Conservation (phyloP, 306 rosid species). For the Cotoneaster glaucophyllus region DNA sequence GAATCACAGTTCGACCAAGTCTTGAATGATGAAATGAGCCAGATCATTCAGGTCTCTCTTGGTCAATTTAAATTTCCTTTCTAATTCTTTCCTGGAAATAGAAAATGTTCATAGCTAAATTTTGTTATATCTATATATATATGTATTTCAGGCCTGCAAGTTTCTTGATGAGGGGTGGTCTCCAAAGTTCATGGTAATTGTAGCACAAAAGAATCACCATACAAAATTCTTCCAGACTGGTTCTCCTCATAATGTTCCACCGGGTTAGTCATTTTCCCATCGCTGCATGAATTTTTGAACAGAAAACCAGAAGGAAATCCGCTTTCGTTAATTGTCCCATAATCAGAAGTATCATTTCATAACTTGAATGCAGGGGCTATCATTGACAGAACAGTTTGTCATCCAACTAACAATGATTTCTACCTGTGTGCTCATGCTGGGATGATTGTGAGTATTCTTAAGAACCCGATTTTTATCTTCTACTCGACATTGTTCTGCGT, state of each 20-base stretch:
- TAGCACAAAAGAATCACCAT: conserved; percentile 84
- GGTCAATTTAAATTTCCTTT: not conserved
- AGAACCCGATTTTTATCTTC: not conserved
- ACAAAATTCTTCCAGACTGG: conserved; percentile 69
- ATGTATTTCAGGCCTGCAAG: conserved; percentile 54
- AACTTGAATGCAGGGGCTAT: conserved; percentile 48
- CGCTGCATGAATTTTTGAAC: not conserved
- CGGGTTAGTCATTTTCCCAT: conserved; percentile 37
- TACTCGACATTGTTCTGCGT: conserved; percentile 28
- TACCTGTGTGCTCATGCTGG: conserved; percentile 92
- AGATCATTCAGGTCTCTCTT: conserved; percentile 56
- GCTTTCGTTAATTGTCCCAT: not conserved
- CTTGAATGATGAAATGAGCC: conserved; percentile 61
- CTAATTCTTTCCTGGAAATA: not conserved
- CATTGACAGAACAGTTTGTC: conserved; percentile 73
- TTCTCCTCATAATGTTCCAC: conserved; percentile 68
- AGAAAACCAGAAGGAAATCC: not conserved
- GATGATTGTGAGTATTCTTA: conserved; percentile 60
- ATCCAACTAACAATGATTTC: conserved; percentile 75
- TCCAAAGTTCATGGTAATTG: conserved; percentile 71
- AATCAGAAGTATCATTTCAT: not conserved
- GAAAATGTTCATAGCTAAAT: not conserved
- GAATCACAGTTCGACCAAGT: conserved; percentile 87
- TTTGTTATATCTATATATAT: not conserved
- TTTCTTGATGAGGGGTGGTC: conserved; percentile 72